Conservation (phyloP, 139 green algal species). For the Chlamydomonas sp. region DNA sequence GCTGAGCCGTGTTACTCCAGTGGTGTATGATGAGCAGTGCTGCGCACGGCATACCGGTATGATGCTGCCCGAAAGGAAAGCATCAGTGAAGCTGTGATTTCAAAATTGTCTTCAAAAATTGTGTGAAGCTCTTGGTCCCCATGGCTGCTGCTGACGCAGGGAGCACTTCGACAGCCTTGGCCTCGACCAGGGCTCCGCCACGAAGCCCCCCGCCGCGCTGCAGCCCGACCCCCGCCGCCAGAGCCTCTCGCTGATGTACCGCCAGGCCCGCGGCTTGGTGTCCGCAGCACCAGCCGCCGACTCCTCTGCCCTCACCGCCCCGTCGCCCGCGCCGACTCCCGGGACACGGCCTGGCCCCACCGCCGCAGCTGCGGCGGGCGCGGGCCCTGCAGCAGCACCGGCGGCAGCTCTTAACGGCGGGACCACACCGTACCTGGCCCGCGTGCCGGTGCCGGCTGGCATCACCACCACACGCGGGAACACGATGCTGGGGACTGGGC, state of each 20-base stretch:
- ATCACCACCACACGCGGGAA: conserved; percentile 5
- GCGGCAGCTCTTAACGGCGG: not conserved
- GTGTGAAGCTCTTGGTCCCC: not conserved
- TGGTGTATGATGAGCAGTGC: conserved; percentile 9
- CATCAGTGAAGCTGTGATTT: not conserved
- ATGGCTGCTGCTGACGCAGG: conserved; percentile 9
- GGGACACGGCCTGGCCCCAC: not conserved
- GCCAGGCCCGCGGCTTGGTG: not conserved
- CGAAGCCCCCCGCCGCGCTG: conserved; percentile 3
- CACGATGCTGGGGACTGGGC: not conserved
- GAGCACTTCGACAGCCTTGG: conserved; percentile 55
- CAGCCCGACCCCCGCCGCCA: conserved; percentile 11
- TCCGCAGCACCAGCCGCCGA: not conserved
- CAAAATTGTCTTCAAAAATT: not conserved
- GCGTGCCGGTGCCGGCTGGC: not conserved
- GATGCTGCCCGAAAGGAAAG: not conserved
- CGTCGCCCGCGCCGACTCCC: not conserved
- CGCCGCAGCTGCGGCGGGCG: not conserved
- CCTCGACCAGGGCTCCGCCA: conserved; percentile 40
- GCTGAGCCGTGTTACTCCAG: not conserved
- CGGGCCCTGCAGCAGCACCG: not conserved
- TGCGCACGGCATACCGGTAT: not conserved
- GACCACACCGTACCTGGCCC: not conserved
- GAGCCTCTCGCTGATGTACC: conserved; percentile 46
- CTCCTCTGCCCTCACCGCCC: not conserved